Percentiles rank a stretch among this genome's conserved stretches.
Conservation (phyloP, 2,329 filamentous ascomycete species). For the Alternaria atra region DNA sequence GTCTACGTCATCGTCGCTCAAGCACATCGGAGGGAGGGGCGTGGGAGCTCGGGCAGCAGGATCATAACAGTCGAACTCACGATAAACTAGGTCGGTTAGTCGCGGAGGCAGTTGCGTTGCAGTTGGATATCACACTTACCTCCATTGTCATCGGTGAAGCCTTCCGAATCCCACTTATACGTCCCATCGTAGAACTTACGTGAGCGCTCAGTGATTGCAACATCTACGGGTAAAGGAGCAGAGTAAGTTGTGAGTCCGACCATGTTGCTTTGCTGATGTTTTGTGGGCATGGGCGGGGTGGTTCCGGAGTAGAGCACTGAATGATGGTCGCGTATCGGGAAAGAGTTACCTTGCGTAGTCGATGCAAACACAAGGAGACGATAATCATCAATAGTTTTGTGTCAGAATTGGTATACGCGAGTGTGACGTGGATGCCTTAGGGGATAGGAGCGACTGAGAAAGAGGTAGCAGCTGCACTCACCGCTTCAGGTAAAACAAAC, state of each 20-base stretch:
- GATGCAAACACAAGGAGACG: no score
- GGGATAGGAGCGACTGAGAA: neutral
- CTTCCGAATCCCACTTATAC: constrained; percentile 32
- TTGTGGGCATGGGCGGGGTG: neutral
- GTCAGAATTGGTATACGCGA: neutral
- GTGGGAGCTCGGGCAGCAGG: constrained; percentile 30
- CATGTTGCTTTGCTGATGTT: neutral
- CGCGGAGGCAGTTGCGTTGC: neutral
- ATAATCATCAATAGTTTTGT: neutral
- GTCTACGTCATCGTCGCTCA: constrained; percentile 13
- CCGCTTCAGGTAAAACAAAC: constrained; percentile 11
- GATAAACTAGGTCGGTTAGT: constrained; percentile 19
- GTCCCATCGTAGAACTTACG: constrained; percentile 44
- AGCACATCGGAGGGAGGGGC: constrained; percentile 27
- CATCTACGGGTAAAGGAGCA: neutral
- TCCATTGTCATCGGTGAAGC: constrained; percentile 39
- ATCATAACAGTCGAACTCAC: constrained; percentile 28
- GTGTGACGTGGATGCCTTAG: neutral
- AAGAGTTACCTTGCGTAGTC: neutral
- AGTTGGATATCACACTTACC: constrained; percentile 16
- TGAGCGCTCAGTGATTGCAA: constrained; percentile 32
- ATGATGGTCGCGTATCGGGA: neutral
- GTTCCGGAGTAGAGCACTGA: neutral
- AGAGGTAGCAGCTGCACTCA: neutral
- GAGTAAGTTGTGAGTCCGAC: neutral